These are phyloP conservation scores for Phaeophleospora eucalypticola DNA, from an alignment of 2,329 filamentous ascomycete genomes.

Conservation along the genomic window DNA sequence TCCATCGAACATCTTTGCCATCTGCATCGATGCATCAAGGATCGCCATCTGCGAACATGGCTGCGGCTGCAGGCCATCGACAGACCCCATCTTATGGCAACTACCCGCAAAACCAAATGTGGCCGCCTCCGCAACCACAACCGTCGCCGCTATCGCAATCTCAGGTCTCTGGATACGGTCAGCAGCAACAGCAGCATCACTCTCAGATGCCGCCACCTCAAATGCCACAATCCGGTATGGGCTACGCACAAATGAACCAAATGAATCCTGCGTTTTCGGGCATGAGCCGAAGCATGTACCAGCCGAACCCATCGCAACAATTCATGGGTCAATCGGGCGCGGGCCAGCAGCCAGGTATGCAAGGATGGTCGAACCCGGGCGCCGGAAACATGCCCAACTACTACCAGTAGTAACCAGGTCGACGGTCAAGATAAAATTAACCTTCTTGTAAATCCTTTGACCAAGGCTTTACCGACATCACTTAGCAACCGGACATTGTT, in stretches of 20 bases:
- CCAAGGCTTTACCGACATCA: slow-evolving; percentile 12
- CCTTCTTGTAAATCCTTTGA: slow-evolving; percentile 19
- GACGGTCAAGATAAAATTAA: slow-evolving; percentile 1
- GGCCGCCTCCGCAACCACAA: slow-evolving; percentile 46
- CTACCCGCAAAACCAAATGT: slow-evolving; percentile 47
- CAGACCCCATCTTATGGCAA: slow-evolving; percentile 44
- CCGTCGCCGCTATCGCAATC: slow-evolving; percentile 45
- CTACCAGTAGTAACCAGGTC: slow-evolving; percentile 3
- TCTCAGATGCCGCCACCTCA: slow-evolving; percentile 49
- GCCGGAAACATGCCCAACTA: slow-evolving; percentile 37
- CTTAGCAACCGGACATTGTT: neutral
- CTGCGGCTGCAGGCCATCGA: slow-evolving; percentile 33
- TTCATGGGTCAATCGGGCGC: slow-evolving; percentile 38
- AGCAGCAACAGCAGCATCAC: slow-evolving; percentile 43
- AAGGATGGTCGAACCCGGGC: slow-evolving; percentile 47
- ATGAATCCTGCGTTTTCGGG: slow-evolving; percentile 43
- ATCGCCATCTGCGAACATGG: slow-evolving; percentile 54
- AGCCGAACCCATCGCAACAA: slow-evolving; percentile 43
- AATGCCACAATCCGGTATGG: slow-evolving; percentile 41
- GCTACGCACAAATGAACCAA: slow-evolving; percentile 45
- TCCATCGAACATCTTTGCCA: slow-evolving; percentile 56
- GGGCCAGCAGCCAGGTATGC: slow-evolving; percentile 49
- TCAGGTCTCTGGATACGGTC: slow-evolving; percentile 45
- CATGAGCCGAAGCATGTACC: slow-evolving; percentile 49
- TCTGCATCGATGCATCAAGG: slow-evolving; percentile 57